phyloP scores from a whole-genome alignment of 176 grass and related monocot species.

The Bolboschoenus planiculmis region DNA sequence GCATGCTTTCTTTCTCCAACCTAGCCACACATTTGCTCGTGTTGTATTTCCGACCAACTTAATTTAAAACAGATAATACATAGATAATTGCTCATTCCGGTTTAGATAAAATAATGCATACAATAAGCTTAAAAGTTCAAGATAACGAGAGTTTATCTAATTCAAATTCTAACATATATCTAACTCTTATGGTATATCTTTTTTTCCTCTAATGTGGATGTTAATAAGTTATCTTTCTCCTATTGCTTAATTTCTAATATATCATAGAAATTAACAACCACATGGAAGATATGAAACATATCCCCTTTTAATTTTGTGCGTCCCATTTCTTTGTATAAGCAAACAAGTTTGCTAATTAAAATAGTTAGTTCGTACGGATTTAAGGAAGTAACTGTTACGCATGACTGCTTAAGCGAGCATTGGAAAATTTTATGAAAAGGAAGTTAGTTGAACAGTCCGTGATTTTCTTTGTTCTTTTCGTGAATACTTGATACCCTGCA shows the following conservation, averaged over 20 bases:
- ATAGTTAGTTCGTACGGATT: slow-evolving; percentile 10
- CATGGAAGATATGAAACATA: neutral
- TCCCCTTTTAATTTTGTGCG: neutral
- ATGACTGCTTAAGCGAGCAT: slow-evolving; percentile 29
- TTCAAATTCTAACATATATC: too few relatives aligned
- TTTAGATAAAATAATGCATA: neutral
- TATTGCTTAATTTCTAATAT: neutral
- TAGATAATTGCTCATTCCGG: neutral
- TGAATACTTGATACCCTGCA: neutral
- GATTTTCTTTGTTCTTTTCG: neutral
- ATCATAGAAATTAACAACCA: neutral
- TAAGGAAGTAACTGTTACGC: neutral
- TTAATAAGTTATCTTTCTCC: too few relatives aligned
- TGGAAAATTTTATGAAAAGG: neutral
- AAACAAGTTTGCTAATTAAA: neutral
- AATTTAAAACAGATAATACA: neutral
- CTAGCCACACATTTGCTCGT: too few relatives aligned
- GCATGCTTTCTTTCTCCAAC: neutral
- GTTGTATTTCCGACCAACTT: neutral
- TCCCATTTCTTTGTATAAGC: neutral
- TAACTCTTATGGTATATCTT: too few relatives aligned
- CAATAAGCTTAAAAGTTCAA: neutral
- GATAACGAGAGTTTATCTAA: too few relatives aligned
- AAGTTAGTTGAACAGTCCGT: neutral
- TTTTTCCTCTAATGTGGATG: too few relatives aligned